Evolutionary conservation across 768 basidiomycete species (phyloP), one percentile per base, ranked within the genome.

Genomic region (Amylocystis lapponica): DNA sequence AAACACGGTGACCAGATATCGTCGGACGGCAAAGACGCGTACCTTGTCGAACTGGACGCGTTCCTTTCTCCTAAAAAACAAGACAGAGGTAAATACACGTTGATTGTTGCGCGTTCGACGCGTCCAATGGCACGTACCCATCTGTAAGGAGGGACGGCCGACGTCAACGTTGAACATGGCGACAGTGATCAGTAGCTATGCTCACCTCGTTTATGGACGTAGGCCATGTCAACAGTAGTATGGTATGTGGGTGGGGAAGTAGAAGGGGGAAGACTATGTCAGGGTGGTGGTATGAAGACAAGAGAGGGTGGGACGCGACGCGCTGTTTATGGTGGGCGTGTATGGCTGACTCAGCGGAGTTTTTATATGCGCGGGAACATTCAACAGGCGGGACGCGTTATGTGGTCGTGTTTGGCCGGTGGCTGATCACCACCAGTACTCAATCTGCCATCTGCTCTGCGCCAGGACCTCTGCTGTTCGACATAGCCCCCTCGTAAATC

Each of bases 11-110:
- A 27, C 32, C 23, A 16, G 33, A 16, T 31, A 40, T 17, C 17
- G 22, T 19, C 11, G 3, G 36, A 45, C 46, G n/a, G 53, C 42
- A 36, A 36, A 36, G 39, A 41, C 46, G 48, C 72, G 49, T 53
- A 84, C 91, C 75, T 95, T 95, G 59, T 95, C 92, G 56, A 95
- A 95, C 55, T 89, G 84, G 40, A 95, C 86, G 60, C 81, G 84
- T 66, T 95, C 92, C 66, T 91, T 92, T 50, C 91, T 88, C 46
- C 83, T 83, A 50, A 9, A 54, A 31, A 34, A 14, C n/a, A 17
- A 26, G n/a, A 36, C 12, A 50, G 50, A 27, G n/a, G 53, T 56
- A 48, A 57, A 38, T 26, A 38, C 21, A 14, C 33, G 39, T 35
- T 26, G 25, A 30, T 21, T 33, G 11, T 27, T 38, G 45, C 25